Conservation (phyloP, 768 basidiomycete genomes). For the Naganishia kalamii region DNA sequence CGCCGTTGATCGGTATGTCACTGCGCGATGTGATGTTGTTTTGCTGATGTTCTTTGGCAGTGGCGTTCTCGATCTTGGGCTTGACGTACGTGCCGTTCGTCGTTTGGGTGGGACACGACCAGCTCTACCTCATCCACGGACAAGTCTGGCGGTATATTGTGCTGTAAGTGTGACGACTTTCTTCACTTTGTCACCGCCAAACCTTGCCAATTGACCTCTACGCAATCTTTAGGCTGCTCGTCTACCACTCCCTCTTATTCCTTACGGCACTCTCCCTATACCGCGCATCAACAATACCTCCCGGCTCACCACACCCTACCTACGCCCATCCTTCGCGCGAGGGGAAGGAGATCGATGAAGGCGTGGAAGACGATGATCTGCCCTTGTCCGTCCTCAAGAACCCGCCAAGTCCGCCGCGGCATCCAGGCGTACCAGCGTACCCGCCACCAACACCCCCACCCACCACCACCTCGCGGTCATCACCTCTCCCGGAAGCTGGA, state of each 20-base stretch:
- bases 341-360: background rate
- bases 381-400: background rate
- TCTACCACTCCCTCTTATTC: slow-evolving; percentile 30
- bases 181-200: background rate
- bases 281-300: slow-evolving; percentile 29
- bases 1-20: slow-evolving; percentile 9
- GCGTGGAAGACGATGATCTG: background rate
- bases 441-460: background rate
- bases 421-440: background rate
- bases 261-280: slow-evolving; percentile 34
- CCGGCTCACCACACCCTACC: slow-evolving; percentile 23
- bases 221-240: slow-evolving; percentile 24
- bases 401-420: background rate
- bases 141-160: background rate
- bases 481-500: background rate
- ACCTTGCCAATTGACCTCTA: background rate
- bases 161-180: background rate
- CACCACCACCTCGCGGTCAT: background rate
- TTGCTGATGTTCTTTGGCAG: background rate
- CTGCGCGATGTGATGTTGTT: background rate
- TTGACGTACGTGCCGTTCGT: slow-evolving; percentile 7
- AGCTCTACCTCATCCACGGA: background rate
- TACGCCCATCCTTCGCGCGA: slow-evolving; percentile 6
- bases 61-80: background rate
- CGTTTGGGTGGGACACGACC: slow-evolving; percentile 3